Base-by-base conservation (phyloP, 2,329 filamentous ascomycete species). In the Dichotomopilus funicola region DNA sequence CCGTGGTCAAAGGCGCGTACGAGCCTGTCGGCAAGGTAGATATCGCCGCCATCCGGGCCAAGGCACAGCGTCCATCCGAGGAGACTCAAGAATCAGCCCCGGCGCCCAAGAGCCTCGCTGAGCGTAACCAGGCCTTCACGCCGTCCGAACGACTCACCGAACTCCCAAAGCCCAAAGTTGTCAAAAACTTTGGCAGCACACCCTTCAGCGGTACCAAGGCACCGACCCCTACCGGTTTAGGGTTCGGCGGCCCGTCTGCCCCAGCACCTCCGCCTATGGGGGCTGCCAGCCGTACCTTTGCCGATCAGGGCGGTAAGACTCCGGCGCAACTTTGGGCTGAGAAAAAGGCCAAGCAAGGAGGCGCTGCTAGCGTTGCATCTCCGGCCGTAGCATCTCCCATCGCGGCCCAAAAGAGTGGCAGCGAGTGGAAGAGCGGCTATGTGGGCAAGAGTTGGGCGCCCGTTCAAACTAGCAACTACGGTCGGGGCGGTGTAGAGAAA, bases 311-410 rank as follows among this genome's bases (percentile, higher is more conserved):
- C 60, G 94, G 94, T 59, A 99, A 97, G 77, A 97, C 94, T 5
- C 94, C 94, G 6, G 91, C 94, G 35, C 94, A 99, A 71, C 75
- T 96, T 38, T 99, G 94, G 94, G 92, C 92, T 0, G 94, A 99
- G 76, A 95, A 91, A 76, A 97, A 97, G 76, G 92, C 89, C 40
- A 86, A 85, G 58, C 85, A 94, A 69, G 80, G 86, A 51, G 85
- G 81, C 46, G 75, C 75, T 42, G 63, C 55, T 53, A 74, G 69
- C 50, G 74, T 79, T 34, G 70, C 77, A 50, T 70, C 75, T 19
- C 67, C 79, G 44, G 67, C 73, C 31, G 61, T 72, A 6, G 65
- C 79, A n/a, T 72, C 82, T 42, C 79, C 84, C 0, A 73, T 90
- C 36, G 69, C 76, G 50, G 77, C 79, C 50, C 90, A 96, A 69